These are phyloP conservation scores for Pleurozium schreberi DNA, from an alignment of 225 moss, liverwort and hornwort genomes.

Conservation along the genomic window DNA sequence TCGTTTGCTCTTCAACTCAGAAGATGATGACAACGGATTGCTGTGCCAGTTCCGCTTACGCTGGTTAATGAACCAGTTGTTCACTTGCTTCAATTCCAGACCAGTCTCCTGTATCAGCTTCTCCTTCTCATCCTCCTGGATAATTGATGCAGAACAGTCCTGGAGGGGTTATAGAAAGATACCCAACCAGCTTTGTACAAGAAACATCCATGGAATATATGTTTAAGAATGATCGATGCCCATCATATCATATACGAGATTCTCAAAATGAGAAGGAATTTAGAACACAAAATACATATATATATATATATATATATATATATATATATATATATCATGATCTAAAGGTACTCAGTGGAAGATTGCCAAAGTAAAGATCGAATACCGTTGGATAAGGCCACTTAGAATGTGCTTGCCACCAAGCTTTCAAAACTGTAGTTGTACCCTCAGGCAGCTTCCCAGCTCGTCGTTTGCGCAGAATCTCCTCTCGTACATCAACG, in stretches of 20 bases:
- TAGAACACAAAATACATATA: neutral
- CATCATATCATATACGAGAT: neutral
- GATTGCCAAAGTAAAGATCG: neutral
- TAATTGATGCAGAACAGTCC: neutral
- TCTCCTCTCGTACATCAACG: constrained; percentile 75
- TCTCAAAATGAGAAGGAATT: neutral
- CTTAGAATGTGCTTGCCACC: constrained; percentile 64
- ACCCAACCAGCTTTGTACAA: neutral
- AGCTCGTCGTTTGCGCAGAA: constrained; percentile 65
- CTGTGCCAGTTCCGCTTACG: constrained; percentile 80
- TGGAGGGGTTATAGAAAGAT: neutral
- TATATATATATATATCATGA: neutral
- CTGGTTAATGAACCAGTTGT: constrained; percentile 89
- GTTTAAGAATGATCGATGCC: neutral
- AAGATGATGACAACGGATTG: constrained; percentile 44
- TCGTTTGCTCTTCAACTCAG: constrained; percentile 38
- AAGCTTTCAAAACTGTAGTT: constrained; percentile 63
- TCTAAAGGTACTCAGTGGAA: neutral
- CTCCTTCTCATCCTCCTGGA: constrained; percentile 81
- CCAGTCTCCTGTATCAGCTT: constrained; percentile 63
- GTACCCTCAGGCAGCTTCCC: constrained; percentile 82
- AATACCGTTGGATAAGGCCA: constrained; percentile 90
- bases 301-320: neutral
- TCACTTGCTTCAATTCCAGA: constrained; percentile 72
- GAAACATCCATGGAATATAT: neutral